phyloP scores from a whole-genome alignment of 768 basidiomycete genomes.

The Coprinopsis sp. region DNA sequence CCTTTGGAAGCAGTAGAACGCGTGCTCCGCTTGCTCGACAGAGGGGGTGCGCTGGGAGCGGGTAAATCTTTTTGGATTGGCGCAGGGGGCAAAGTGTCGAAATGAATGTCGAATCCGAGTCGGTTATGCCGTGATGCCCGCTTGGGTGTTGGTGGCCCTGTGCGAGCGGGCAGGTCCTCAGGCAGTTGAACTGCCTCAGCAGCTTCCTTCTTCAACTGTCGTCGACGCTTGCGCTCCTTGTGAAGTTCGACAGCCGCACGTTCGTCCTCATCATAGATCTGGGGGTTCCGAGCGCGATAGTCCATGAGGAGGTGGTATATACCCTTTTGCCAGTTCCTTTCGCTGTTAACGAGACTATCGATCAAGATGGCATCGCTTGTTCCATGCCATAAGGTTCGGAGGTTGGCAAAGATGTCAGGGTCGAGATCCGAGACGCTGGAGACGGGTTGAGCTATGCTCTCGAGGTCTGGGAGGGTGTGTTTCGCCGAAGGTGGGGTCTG shows the following conservation, averaged over 20 bases:
- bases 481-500: conserved; percentile 40
- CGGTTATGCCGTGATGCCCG: conserved; percentile 37
- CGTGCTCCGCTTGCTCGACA: conserved; percentile 1
- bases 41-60: conserved; percentile 2
- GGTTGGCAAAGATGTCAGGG: conserved; percentile 82
- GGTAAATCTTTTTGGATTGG: conserved; percentile 8
- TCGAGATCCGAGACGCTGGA: conserved; percentile 66
- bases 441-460: conserved; percentile 67
- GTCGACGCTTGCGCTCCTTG: conserved; percentile 21
- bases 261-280: conserved; percentile 52
- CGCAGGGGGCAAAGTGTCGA: conserved; percentile 18
- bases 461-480: conserved; percentile 52
- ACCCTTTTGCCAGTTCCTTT: conserved; percentile 91
- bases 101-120: conserved; percentile 10
- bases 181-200: background rate
- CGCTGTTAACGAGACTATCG: conserved; percentile 55
- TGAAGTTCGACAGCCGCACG: conserved; percentile 31
- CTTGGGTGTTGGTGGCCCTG: conserved; percentile 59
- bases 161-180: conserved; percentile 38
- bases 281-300: conserved; percentile 78
- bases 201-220: conserved; percentile 5
- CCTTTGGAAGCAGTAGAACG: conserved; percentile 19
- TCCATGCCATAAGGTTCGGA: conserved; percentile 89
- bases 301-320: conserved; percentile 88
- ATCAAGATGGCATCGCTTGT: conserved; percentile 70